Evolutionary conservation across 2,329 filamentous ascomycete species (phyloP), one percentile per base, ranked within the genome.

Genomic region (Chrysoporthe puriensis): DNA sequence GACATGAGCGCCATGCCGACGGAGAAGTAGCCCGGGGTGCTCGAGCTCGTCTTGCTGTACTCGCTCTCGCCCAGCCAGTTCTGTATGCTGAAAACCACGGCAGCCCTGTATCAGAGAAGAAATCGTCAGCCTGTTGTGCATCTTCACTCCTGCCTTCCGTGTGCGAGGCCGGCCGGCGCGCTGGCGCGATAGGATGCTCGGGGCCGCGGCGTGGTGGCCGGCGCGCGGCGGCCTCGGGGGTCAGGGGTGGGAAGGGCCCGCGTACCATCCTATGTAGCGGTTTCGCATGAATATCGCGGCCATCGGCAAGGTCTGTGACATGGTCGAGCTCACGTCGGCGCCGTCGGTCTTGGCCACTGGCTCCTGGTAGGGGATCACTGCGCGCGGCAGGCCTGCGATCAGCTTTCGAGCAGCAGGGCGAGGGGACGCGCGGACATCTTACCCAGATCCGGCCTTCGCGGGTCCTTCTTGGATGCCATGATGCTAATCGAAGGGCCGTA

Each of bases 201-300:
- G 21, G n/a, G 7, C 44, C 8, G 40, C n/a, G 5, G 8, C n/a
- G 4, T 26, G 21, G 42, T 9, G 8, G 9, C 32, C 11, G 21
- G 43, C 18, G 14, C 43, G 36, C 13, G 8, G 26, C 42, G 14
- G 11, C 6, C 42, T n/a, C 21, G 26, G 26, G n/a, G 9, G 43
- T n/a, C 16, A n/a, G 57, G 4, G 36, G 3, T 57, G 16, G 7
- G 4, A 32, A 4, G 48, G 63, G 4, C 9, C 42, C 6, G 77
- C 82, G 69, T 79, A 88, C 86, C 88, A 90, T 76, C 88, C 88
- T 67, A 90, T 81, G 75, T 87, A 96, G 86, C 92, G 91, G 82
- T 97, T 97, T 73, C 94, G 87, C 74, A 91, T 96, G 78, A 97
- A 96, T 86, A 97, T 96, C 71, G 94, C 94, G 68, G 93, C 94